Percentiles rank a stretch among this genome's conserved stretches.
Conservation (phyloP, 2,329 filamentous ascomycete species). For the Cladophialophora psammophila region DNA sequence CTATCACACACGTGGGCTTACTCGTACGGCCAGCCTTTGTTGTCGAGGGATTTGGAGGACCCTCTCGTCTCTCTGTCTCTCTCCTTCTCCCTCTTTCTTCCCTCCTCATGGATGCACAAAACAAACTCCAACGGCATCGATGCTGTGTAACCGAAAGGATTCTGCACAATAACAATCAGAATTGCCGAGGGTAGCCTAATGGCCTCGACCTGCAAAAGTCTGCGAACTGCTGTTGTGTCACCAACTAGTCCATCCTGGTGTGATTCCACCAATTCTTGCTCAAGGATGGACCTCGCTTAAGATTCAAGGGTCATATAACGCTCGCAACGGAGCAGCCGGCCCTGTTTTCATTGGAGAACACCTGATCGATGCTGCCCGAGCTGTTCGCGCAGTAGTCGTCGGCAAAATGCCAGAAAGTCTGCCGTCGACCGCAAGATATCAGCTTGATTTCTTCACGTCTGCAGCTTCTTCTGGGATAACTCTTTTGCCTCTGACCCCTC, state of each 20-base stretch:
- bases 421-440: background rate
- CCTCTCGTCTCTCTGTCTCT: too few relatives aligned
- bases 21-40: background rate
- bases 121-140: background rate
- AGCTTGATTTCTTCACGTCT: background rate
- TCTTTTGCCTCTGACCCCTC: background rate
- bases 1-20: background rate
- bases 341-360: background rate
- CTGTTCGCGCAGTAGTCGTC: background rate
- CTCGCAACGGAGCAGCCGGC: background rate
- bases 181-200: conserved; percentile 7
- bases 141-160: conserved; percentile 1
- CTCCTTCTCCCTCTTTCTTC: too few relatives aligned
- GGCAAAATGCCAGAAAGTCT: background rate
- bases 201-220: background rate
- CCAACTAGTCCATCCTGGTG: background rate
- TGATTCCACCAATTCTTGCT: conserved; percentile 4
- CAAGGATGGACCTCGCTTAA: background rate
- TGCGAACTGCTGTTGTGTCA: background rate
- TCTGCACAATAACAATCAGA: background rate
- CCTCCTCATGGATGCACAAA: background rate
- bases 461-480: background rate
- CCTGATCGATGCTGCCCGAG: conserved; percentile 3
- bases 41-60: background rate
- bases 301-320: background rate